Percentiles rank a stretch among this genome's conserved stretches.
These are phyloP conservation scores for Cutaneotrichosporon dermatis DNA, from an alignment of 1,284 basidiomycete genomes.

Conservation along the genomic window DNA sequence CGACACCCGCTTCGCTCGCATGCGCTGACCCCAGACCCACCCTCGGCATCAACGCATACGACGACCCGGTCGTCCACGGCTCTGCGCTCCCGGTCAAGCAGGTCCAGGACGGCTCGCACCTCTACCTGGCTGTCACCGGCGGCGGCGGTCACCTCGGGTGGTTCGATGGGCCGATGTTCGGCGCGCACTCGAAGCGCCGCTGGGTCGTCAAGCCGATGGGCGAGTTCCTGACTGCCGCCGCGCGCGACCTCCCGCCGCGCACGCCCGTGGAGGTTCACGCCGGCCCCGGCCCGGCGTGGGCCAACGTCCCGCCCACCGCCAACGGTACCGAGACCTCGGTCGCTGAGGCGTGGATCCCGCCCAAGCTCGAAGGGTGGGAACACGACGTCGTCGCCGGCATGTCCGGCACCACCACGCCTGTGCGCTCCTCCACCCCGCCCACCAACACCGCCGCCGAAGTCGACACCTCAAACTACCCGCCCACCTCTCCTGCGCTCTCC, in stretches of 20 bases:
- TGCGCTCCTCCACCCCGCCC: not conserved
- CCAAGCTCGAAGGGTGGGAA: conserved; percentile 1
- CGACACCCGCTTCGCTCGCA: no score
- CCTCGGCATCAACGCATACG: conserved; percentile 78
- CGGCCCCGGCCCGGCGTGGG: conserved; percentile 1
- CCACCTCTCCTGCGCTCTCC: not conserved
- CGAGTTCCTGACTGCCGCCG: conserved; percentile 40
- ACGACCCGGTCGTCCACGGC: conserved; percentile 80
- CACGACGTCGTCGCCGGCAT: not conserved
- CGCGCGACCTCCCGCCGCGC: conserved; percentile 12
- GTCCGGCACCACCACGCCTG: not conserved
- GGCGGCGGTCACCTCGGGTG: conserved; percentile 92
- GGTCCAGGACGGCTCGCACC: conserved; percentile 59
- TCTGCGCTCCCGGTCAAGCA: conserved; percentile 53
- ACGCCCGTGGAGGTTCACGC: not conserved
- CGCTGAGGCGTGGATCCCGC: not conserved
- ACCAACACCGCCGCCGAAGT: no score
- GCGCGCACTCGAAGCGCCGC: conserved; percentile 27
- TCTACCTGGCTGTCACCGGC: conserved; percentile 68
- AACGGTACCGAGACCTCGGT: no score
- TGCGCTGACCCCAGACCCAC: conserved; percentile 44
- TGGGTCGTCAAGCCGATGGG: conserved; percentile 44
- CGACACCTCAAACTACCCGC: not conserved
- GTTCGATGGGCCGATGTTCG: conserved; percentile 60
- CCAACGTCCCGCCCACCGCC: not conserved